These are phyloP conservation scores for Exophiala dermatitidis DNA, from an alignment of 2,329 filamentous ascomycete species.

Conservation along the genomic window DNA sequence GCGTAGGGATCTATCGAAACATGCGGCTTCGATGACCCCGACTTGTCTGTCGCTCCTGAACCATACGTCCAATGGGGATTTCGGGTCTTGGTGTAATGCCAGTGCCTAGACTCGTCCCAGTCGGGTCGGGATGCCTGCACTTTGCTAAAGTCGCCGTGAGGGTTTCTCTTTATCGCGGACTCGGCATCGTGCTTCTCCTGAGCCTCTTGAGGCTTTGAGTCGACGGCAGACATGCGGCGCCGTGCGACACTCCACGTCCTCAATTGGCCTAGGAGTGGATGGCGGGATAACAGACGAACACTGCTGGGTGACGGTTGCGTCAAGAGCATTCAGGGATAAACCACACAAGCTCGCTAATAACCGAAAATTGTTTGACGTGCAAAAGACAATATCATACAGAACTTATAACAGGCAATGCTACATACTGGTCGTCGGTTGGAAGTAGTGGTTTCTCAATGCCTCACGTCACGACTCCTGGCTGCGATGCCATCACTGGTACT, in stretches of 20 bases:
- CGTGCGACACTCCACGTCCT: background rate
- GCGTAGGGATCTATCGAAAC: conserved; percentile 75
- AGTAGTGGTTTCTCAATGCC: too few species aligned
- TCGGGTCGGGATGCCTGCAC: conserved; percentile 39
- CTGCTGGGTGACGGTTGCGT: too few species aligned
- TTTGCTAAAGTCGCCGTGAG: conserved; percentile 34
- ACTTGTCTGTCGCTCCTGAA: conserved; percentile 37
- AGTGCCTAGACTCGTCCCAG: conserved; percentile 33
- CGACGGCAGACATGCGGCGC: background rate
- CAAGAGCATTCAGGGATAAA: too few species aligned
- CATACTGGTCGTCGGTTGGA: too few species aligned
- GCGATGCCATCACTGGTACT: too few species aligned
- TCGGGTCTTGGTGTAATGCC: conserved; percentile 36
- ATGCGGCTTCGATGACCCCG: conserved; percentile 50
- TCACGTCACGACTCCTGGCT: too few species aligned
- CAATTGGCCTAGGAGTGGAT: too few species aligned
- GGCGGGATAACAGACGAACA: too few species aligned
- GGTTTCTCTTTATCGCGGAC: conserved; percentile 31
- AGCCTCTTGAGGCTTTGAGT: conserved; percentile 13
- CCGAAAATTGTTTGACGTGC: too few species aligned
- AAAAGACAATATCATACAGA: too few species aligned
- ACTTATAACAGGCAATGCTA: too few species aligned
- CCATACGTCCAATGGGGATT: conserved; percentile 39
- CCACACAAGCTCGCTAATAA: too few species aligned
- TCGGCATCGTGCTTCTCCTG: conserved; percentile 37